A percentile compares a stretch with the other conserved stretches of the same genome.
These are phyloP conservation scores for Pseudogymnoascus pannorum DNA, from an alignment of 2,329 filamentous ascomycete genomes.

Conservation along the genomic window DNA sequence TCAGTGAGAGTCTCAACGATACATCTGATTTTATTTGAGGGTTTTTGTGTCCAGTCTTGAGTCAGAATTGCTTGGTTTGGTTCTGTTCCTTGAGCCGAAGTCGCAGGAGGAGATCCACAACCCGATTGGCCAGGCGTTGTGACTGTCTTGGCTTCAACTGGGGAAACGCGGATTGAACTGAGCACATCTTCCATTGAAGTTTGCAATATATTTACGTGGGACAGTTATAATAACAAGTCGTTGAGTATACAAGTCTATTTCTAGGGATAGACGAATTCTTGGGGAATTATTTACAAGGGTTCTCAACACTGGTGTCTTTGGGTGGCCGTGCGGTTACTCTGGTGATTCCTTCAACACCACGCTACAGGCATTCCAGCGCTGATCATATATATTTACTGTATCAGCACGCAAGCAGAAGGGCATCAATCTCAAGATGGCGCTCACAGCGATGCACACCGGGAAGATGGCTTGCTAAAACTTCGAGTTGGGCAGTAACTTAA, in stretches of 20 bases:
- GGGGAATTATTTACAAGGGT: neutral
- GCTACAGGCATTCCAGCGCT: neutral
- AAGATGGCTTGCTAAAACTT: neutral
- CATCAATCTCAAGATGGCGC: neutral
- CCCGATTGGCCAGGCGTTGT: neutral
- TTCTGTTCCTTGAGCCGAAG: slow-evolving; percentile 1
- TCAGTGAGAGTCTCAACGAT: neutral
- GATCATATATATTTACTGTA: too few species aligned
- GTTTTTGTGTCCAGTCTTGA: neutral
- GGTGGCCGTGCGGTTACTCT: neutral
- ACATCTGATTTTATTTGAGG: neutral
- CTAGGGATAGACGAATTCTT: neutral
- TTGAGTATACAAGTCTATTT: neutral
- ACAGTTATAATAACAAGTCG: neutral
- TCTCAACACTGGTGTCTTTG: neutral
- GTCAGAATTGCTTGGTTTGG: neutral
- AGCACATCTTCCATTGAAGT: neutral
- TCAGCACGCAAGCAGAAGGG: too few species aligned
- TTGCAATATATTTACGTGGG: neutral
- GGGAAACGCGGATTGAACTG: neutral
- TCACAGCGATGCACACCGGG: neutral
- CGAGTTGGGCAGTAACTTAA: neutral
- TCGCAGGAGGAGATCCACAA: slow-evolving; percentile 3
- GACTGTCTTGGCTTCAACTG: neutral
- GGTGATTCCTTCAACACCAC: neutral